phyloP scores from a whole-genome alignment of 1,139 yeast species.

The Magnusiomyces tetraspermus region DNA sequence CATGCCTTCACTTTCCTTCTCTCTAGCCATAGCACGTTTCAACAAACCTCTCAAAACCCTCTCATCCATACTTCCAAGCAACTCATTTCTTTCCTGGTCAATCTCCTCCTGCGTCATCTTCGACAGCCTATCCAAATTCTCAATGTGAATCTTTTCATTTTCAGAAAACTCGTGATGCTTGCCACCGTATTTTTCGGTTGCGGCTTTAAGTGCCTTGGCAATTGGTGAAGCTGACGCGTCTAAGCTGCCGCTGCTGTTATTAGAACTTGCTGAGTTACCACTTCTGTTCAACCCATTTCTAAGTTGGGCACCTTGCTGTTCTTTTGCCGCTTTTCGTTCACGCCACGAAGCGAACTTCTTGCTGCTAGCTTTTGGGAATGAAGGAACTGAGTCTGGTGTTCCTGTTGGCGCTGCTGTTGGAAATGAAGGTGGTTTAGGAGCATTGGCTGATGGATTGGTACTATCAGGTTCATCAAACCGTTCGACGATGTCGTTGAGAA shows the following conservation, averaged over 20 bases:
- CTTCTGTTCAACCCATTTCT: background rate
- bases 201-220: conserved; percentile 67
- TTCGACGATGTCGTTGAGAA: conserved; percentile 2
- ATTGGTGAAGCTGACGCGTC: conserved; percentile 59
- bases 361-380: conserved; percentile 1
- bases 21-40: conserved; percentile 25
- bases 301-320: conserved; percentile 12
- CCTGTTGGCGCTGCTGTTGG: background rate
- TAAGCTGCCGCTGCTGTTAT: conserved; percentile 3
- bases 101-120: conserved; percentile 62
- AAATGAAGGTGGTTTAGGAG: background rate
- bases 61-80: conserved; percentile 61
- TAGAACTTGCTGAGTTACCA: background rate
- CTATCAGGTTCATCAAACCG: background rate
- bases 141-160: conserved; percentile 65
- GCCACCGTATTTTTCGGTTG: conserved; percentile 43
- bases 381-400: background rate
- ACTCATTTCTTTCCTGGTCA: conserved; percentile 53
- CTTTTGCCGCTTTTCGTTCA: conserved; percentile 27
- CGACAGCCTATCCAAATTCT: conserved; percentile 55
- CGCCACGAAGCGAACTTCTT: conserved; percentile 3
- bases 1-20: conserved; percentile 37
- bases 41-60: conserved; percentile 49
- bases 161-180: conserved; percentile 39
- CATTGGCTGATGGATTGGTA: background rate